Evolutionary conservation across 164 flowering plant species (phyloP).

Genomic region (Dillenia turbinata): DNA sequence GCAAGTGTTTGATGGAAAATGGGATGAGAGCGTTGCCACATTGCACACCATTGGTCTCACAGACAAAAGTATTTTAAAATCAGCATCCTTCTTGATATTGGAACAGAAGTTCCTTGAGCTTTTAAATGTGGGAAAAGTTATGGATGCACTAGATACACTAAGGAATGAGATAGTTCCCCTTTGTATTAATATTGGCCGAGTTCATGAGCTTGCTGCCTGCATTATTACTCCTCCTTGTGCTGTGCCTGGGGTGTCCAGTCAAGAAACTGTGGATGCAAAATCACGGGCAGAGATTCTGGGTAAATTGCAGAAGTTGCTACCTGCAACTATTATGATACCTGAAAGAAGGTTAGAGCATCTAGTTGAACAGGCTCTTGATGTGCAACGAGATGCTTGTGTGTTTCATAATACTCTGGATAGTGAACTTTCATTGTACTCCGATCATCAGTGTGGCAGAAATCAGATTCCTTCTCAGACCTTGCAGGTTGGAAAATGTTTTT

Average conservation of each 20-base stretch:
- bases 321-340: slow-evolving; percentile 60
- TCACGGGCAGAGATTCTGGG: slow-evolving; percentile 49
- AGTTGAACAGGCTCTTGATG: slow-evolving; percentile 73
- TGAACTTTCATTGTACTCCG: slow-evolving; percentile 65
- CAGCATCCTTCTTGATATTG: slow-evolving; percentile 66
- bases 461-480: slow-evolving; percentile 71
- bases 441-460: slow-evolving; percentile 80
- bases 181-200: slow-evolving; percentile 35
- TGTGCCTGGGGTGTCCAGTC: slow-evolving; percentile 23
- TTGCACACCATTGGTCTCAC: slow-evolving; percentile 44
- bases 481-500: slow-evolving; percentile 44
- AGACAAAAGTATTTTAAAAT: slow-evolving; percentile 50
- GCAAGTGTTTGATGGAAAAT: slow-evolving; percentile 61
- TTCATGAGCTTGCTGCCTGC: slow-evolving; percentile 62
- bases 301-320: slow-evolving; percentile 65
- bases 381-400: slow-evolving; percentile 65
- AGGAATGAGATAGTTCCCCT: slow-evolving; percentile 77
- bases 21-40: slow-evolving; percentile 69
- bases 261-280: slow-evolving; percentile 22
- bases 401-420: slow-evolving; percentile 69
- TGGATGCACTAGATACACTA: slow-evolving; percentile 64
- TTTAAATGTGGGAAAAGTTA: slow-evolving; percentile 35
- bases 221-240: slow-evolving; percentile 38
- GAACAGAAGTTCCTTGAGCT: slow-evolving; percentile 80
- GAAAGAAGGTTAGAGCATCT: slow-evolving; percentile 74